phyloP scores from a whole-genome alignment of 2,329 filamentous ascomycete genomes.

The Phyllosticta capitalensis region DNA sequence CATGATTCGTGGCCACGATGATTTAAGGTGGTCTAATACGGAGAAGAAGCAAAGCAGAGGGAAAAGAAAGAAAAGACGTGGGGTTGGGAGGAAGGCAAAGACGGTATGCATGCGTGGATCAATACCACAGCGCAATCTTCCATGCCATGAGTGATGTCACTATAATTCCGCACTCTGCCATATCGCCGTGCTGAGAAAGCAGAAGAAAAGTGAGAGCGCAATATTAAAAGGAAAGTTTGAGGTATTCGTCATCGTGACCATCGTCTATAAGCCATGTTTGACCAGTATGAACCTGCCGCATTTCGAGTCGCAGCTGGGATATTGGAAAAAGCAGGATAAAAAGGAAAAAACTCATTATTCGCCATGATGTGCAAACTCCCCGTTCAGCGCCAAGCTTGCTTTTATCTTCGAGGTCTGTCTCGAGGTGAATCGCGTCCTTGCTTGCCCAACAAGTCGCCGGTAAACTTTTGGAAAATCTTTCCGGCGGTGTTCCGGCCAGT shows the following conservation, averaged over 20 bases:
- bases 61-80: no score
- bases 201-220: background rate
- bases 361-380: background rate
- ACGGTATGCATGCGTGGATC: no score
- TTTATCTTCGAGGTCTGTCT: background rate
- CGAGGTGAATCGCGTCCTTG: background rate
- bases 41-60: no score
- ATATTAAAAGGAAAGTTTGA: background rate
- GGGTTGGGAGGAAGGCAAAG: no score
- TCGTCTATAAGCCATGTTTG: background rate
- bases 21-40: no score
- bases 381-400: background rate
- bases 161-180: no score
- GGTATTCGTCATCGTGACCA: background rate
- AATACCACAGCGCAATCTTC: no score
- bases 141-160: no score
- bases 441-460: constrained; percentile 6
- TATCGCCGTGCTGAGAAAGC: background rate
- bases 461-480: constrained; percentile 10
- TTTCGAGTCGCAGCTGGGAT: background rate
- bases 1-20: no score
- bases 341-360: background rate
- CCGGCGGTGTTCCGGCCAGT: constrained; percentile 4
- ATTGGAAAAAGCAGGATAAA: background rate
- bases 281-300: background rate